Conservation (phyloP, 352 stramenopile species). For the Phytophthora hybrid region DNA sequence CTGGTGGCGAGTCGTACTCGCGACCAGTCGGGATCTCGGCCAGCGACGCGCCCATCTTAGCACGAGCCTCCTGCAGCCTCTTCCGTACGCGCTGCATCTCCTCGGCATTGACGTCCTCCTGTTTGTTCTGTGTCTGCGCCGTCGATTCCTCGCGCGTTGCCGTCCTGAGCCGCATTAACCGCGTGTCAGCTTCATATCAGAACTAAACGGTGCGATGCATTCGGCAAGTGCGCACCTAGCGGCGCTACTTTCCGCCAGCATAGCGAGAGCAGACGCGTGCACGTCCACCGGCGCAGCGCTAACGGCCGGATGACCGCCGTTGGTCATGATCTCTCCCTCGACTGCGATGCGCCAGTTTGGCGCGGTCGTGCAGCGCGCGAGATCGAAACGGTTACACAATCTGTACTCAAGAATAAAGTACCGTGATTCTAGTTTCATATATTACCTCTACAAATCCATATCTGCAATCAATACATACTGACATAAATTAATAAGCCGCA, state of each 20-base stretch:
- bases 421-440: background rate
- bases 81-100: conserved; percentile 50
- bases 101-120: background rate
- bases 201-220: background rate
- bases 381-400: conserved; percentile 25
- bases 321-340: conserved; percentile 26
- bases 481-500: too few species aligned
- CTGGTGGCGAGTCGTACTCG: conserved; percentile 60
- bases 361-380: conserved; percentile 7
- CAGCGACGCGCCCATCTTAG: conserved; percentile 37
- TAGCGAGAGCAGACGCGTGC: conserved; percentile 18
- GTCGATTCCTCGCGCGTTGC: conserved; percentile 3
- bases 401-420: background rate
- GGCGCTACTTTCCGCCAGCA: conserved; percentile 28
- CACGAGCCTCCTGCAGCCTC: conserved; percentile 54
- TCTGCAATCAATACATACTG: too few species aligned
- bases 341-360: conserved; percentile 10
- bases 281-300: conserved; percentile 2
- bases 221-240: conserved; percentile 12
- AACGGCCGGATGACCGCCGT: conserved; percentile 3
- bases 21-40: conserved; percentile 56
- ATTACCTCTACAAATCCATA: too few species aligned
- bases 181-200: background rate
- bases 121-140: background rate
- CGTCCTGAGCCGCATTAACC: background rate